Evolutionary conservation across 177 flowering plant species (phyloP).

Genomic region (Vitis hybrid): DNA sequence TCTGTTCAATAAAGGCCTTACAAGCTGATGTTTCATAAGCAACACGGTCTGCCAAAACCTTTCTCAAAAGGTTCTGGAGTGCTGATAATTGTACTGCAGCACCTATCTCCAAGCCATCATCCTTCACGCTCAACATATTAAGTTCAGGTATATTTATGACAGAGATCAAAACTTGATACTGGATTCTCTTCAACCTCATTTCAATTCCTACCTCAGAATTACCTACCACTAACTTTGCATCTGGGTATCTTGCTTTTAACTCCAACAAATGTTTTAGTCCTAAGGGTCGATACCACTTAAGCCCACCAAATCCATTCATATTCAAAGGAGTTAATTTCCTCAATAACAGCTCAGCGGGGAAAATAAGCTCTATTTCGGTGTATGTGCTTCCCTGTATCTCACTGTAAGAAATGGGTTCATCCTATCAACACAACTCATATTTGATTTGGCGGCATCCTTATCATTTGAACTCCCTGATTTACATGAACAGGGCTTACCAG

Average conservation of each 20-base stretch:
- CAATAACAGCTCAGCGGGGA: slow-evolving; percentile 84
- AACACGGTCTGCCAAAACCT: slow-evolving; percentile 49
- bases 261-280: slow-evolving; percentile 65
- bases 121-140: slow-evolving; percentile 54
- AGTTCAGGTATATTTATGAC: slow-evolving; percentile 79
- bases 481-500: slow-evolving; percentile 95
- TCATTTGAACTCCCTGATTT: slow-evolving; percentile 31
- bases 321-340: slow-evolving; percentile 58
- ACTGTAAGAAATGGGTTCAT: slow-evolving; percentile 52
- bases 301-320: slow-evolving; percentile 72
- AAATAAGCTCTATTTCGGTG: slow-evolving; percentile 81
- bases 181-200: slow-evolving; percentile 78
- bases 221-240: slow-evolving; percentile 83
- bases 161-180: slow-evolving; percentile 66
- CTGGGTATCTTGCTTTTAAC: slow-evolving; percentile 67
- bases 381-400: slow-evolving; percentile 76
- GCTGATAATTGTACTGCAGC: slow-evolving; percentile 76
- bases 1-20: slow-evolving; percentile 79
- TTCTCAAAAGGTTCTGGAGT: slow-evolving; percentile 46
- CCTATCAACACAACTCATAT: slow-evolving; percentile 12
- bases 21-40: slow-evolving; percentile 76
- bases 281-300: slow-evolving; percentile 84
- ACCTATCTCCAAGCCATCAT: slow-evolving; percentile 89
- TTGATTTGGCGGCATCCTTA: slow-evolving; percentile 12
- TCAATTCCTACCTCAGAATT: slow-evolving; percentile 95